Evolutionary conservation across 2,329 filamentous ascomycete genomes (phyloP).

Genomic region (Ophiostoma himal-ulmi): DNA sequence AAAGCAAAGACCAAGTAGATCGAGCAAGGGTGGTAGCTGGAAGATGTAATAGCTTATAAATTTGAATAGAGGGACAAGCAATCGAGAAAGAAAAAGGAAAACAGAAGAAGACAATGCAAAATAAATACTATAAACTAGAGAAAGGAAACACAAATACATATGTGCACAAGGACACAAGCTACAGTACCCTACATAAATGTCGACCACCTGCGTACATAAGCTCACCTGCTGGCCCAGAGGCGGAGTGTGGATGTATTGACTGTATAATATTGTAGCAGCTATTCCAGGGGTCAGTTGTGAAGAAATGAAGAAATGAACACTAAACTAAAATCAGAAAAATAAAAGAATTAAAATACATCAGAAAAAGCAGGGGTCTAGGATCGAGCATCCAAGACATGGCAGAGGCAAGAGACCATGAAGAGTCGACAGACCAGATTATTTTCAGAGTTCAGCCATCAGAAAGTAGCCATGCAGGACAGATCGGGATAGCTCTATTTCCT

Average conservation of each 20-base stretch:
- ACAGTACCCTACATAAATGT: constrained; percentile 5
- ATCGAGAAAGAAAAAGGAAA: constrained; percentile 19
- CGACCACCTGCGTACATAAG: constrained; percentile 14
- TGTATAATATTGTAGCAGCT: constrained; percentile 13
- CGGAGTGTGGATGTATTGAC: not conserved
- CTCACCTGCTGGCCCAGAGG: constrained; percentile 22
- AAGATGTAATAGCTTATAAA: not conserved
- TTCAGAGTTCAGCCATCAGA: constrained; percentile 29
- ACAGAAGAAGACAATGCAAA: not conserved
- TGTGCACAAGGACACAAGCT: constrained; percentile 13
- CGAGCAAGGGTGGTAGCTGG: not conserved
- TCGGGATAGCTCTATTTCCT: constrained; percentile 18
- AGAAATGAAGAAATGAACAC: not conserved
- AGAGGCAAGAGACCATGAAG: constrained; percentile 22
- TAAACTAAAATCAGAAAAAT: not conserved
- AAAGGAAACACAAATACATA: constrained; percentile 6
- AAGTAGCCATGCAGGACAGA: constrained; percentile 10
- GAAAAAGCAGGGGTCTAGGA: not conserved
- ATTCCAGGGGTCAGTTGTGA: constrained; percentile 15
- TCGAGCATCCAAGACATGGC: constrained; percentile 27
- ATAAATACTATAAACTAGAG: not conserved
- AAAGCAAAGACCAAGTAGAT: constrained; percentile 12
- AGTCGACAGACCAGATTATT: constrained; percentile 27
- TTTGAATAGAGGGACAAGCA: not conserved
- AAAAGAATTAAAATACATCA: not conserved